These are phyloP conservation scores for Carpinus viminea DNA, from an alignment of 306 rosid species.

Conservation along the genomic window DNA sequence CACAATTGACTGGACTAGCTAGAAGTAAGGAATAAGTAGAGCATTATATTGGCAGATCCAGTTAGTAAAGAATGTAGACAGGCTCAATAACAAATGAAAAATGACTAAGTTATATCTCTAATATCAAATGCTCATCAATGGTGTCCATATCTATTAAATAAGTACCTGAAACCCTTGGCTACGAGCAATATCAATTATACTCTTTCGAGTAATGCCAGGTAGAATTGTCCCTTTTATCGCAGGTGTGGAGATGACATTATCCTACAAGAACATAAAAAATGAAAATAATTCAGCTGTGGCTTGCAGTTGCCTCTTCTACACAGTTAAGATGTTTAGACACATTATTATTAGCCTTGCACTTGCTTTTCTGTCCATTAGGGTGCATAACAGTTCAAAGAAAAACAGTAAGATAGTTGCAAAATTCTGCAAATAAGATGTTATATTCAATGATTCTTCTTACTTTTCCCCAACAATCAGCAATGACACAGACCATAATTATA, in stretches of 20 bases:
- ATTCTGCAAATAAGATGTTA: not conserved
- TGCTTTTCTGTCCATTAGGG: conserved; percentile 1
- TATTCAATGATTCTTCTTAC: not conserved
- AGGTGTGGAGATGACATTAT: conserved; percentile 76
- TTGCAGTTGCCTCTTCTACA: not conserved
- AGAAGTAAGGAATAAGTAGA: not conserved
- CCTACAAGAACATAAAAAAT: conserved; percentile 46
- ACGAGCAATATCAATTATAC: conserved; percentile 89
- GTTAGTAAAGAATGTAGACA: conserved; percentile 1
- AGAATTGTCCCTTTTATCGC: conserved; percentile 88
- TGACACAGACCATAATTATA: not conserved
- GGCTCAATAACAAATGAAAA: not conserved
- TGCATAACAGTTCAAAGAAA: not conserved
- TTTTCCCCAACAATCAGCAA: not conserved
- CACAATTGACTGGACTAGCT: not conserved
- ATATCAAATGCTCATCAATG: conserved; percentile 21
- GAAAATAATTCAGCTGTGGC: conserved; percentile 5
- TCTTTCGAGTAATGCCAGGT: conserved; percentile 97
- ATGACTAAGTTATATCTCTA: conserved; percentile 11
- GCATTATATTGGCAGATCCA: conserved; percentile 5
- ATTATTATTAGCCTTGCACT: not conserved
- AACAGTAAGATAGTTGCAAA: not conserved
- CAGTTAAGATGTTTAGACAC: conserved; percentile 2
- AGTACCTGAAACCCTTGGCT: conserved; percentile 89
- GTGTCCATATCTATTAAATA: conserved; percentile 19